phyloP scores from a whole-genome alignment of 257 asterid species.

The Lycium ferocissimum region DNA sequence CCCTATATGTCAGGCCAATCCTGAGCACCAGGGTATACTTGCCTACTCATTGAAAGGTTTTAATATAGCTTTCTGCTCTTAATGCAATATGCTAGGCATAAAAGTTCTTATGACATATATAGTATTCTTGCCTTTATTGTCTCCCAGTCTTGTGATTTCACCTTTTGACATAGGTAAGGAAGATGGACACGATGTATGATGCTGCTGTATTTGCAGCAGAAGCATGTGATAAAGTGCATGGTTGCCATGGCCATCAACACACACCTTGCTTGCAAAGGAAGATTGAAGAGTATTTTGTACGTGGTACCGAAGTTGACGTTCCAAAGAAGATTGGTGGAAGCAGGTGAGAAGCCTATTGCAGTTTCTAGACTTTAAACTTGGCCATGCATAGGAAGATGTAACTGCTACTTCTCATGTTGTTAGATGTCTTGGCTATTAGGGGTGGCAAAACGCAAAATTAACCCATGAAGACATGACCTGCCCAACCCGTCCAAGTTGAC shows the following conservation, averaged over 20 bases:
- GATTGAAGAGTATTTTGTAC: constrained; percentile 73
- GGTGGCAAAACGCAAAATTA: too few species aligned
- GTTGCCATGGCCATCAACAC: constrained; percentile 67
- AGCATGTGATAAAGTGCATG: constrained; percentile 63
- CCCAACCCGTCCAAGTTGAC: too few species aligned
- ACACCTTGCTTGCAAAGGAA: constrained; percentile 75
- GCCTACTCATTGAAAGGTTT: neutral
- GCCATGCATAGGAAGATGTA: constrained; percentile 7
- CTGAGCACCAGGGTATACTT: neutral
- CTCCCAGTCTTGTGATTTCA: constrained; percentile 16
- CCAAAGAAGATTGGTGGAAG: constrained; percentile 56
- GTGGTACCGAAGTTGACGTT: constrained; percentile 49
- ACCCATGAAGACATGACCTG: too few species aligned
- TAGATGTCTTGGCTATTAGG: neutral
- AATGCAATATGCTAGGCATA: constrained; percentile 11
- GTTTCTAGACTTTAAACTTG: neutral
- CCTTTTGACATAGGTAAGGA: constrained; percentile 60
- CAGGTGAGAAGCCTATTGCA: constrained; percentile 54
- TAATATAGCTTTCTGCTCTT: neutral
- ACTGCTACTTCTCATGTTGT: neutral
- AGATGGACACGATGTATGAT: constrained; percentile 70
- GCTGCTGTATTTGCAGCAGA: constrained; percentile 70
- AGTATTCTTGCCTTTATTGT: constrained; percentile 22
- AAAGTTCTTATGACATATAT: constrained; percentile 7
- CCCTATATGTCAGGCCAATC: constrained; percentile 11